phyloP scores from a whole-genome alignment of 148 eudicot species.

The Mesembryanthemum crystallinum region DNA sequence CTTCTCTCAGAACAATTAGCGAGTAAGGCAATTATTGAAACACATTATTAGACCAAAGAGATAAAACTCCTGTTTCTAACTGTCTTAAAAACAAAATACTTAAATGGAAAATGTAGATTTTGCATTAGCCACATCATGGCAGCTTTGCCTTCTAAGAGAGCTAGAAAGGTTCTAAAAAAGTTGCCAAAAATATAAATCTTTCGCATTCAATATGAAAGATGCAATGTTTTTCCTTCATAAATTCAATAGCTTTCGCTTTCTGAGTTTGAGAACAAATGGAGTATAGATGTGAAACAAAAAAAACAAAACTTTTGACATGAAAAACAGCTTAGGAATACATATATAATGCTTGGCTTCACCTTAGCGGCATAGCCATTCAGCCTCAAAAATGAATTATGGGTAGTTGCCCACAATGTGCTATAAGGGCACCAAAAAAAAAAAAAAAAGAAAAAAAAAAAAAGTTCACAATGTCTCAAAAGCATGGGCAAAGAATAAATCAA shows the following conservation, averaged over 20 bases:
- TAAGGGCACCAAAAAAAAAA: no score
- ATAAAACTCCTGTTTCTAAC: background rate
- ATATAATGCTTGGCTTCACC: background rate
- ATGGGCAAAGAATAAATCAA: constrained; percentile 10
- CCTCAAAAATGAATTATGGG: background rate
- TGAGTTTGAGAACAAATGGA: background rate
- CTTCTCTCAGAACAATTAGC: no score
- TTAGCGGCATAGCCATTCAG: background rate
- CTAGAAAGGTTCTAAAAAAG: no score
- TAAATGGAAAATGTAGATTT: no score
- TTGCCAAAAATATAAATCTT: background rate
- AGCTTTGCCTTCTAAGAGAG: no score
- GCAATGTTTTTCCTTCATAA: background rate
- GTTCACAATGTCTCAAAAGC: constrained; percentile 1
- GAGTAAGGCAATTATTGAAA: no score
- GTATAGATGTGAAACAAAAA: background rate
- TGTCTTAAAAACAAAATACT: background rate
- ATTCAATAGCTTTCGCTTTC: background rate
- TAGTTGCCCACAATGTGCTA: background rate
- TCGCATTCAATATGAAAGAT: no score
- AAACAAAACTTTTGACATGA: background rate
- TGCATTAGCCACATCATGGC: no score
- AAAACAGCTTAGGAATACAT: background rate
- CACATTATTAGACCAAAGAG: background rate
- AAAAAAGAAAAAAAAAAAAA: background rate